These are phyloP conservation scores for Nymphaea colorata DNA, from an alignment of 164 flowering plant genomes.

Conservation along the genomic window DNA sequence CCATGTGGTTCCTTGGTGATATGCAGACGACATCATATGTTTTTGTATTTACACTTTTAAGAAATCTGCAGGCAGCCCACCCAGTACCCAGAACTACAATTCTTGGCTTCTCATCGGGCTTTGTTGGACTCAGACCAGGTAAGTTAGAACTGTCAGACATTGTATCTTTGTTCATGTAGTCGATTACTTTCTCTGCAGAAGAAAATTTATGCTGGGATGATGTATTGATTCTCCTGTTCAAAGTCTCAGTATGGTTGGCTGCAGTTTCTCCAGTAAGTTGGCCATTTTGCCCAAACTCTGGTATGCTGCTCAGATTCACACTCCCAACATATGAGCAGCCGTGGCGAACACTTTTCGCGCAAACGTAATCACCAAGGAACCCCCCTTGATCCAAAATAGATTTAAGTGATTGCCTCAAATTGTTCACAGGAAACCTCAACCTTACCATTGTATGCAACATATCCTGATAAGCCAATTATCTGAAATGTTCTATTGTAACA, in stretches of 20 bases:
- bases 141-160: neutral
- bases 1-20: constrained; percentile 97
- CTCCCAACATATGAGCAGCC: neutral
- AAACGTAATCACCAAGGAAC: neutral
- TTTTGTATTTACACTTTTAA: constrained; percentile 70
- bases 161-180: neutral
- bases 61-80: constrained; percentile 89
- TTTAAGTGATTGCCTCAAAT: neutral
- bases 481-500: too few species aligned
- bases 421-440: neutral
- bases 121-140: constrained; percentile 53
- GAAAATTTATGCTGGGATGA: neutral
- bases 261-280: neutral
- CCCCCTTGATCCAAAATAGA: neutral
- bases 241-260: neutral
- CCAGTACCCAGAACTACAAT: constrained; percentile 88
- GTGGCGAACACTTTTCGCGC: neutral
- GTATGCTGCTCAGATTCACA: neutral
- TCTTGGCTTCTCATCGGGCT: constrained; percentile 69
- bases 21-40: constrained; percentile 82
- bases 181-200: neutral
- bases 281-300: neutral
- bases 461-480: too few species aligned
- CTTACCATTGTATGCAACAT: neutral
- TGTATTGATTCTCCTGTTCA: neutral